phyloP scores from a whole-genome alignment of 495 filamentous ascomycete genomes.

The Penicillium goetzii region DNA sequence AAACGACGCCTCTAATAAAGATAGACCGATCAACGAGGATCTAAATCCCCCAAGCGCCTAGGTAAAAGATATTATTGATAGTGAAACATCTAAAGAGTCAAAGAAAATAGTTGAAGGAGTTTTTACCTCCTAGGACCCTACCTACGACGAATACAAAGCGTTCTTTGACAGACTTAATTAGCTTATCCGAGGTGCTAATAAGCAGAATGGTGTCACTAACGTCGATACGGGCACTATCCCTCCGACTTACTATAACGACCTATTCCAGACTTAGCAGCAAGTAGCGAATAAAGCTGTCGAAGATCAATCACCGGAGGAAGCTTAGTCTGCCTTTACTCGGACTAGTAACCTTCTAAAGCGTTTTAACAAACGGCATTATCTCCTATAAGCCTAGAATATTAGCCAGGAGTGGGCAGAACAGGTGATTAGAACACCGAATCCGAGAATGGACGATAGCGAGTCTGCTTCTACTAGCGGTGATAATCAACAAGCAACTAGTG shows the following conservation, averaged over 20 bases:
- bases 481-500: background rate
- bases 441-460: background rate
- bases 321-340: background rate
- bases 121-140: background rate
- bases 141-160: background rate
- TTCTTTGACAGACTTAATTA: background rate
- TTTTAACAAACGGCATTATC: conserved; percentile 1
- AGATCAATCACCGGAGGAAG: background rate
- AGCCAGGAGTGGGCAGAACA: background rate
- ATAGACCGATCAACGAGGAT: background rate
- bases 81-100: background rate
- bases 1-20: background rate
- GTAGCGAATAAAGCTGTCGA: background rate
- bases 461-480: background rate
- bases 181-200: background rate
- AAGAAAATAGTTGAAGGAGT: background rate
- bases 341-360: background rate
- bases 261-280: background rate
- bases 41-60: background rate
- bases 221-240: background rate
- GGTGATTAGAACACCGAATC: background rate
- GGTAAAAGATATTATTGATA: background rate
- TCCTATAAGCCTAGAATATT: background rate
- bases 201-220: background rate
- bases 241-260: background rate